These are phyloP conservation scores for Xylaria multiplex DNA, from an alignment of 2,329 filamentous ascomycete species.

Conservation along the genomic window DNA sequence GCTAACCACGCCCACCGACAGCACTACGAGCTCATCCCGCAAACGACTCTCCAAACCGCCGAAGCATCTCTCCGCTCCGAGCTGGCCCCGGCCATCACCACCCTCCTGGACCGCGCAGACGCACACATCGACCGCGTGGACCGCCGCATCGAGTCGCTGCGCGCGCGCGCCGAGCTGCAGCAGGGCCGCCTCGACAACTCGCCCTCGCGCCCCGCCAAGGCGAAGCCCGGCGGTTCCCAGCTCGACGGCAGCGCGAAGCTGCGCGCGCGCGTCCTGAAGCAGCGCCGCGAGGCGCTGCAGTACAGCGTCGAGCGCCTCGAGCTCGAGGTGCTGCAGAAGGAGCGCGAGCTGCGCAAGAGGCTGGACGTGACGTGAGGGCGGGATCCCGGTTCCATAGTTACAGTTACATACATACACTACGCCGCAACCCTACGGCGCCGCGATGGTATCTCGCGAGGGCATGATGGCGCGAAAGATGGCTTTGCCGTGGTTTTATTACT, in stretches of 20 bases:
- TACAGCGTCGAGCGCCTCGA: slow-evolving; percentile 89
- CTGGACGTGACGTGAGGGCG: slow-evolving; percentile 53
- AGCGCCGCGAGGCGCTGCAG: slow-evolving; percentile 85
- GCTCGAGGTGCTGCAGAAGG: slow-evolving; percentile 83
- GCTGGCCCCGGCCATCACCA: slow-evolving; percentile 85
- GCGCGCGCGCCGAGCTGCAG: slow-evolving; percentile 84
- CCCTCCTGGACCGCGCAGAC: slow-evolving; percentile 82
- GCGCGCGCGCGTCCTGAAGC: slow-evolving; percentile 69
- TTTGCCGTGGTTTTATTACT: neutral
- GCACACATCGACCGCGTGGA: slow-evolving; percentile 84
- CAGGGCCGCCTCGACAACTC: slow-evolving; percentile 69
- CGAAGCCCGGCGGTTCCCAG: slow-evolving; percentile 30
- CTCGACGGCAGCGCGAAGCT: slow-evolving; percentile 66
- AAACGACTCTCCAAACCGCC: slow-evolving; percentile 81
- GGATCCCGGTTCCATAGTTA: too few relatives aligned
- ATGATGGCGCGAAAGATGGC: neutral
- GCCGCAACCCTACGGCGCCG: too few relatives aligned
- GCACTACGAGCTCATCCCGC: slow-evolving; percentile 94
- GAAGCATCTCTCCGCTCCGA: slow-evolving; percentile 87
- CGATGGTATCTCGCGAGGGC: too few relatives aligned
- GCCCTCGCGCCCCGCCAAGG: slow-evolving; percentile 39
- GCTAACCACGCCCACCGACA: slow-evolving; percentile 49
- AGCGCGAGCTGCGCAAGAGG: slow-evolving; percentile 66
- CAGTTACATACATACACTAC: too few relatives aligned
- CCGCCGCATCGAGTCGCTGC: slow-evolving; percentile 82